Evolutionary conservation across 306 rosid species (phyloP), one percentile per base, ranked within the genome.

Genomic region (Fagus crenata): DNA sequence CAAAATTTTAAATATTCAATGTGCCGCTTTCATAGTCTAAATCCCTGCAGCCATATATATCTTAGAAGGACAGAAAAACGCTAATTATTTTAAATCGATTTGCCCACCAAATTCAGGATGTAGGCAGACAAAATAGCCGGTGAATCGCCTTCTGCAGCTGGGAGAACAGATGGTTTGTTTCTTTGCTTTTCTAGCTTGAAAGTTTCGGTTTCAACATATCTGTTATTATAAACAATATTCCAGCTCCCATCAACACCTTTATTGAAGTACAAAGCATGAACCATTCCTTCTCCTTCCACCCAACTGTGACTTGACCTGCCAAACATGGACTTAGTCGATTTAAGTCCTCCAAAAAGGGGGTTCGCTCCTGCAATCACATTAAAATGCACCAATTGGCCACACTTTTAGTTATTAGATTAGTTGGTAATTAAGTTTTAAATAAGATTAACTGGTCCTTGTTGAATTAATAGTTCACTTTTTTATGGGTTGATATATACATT

Each of bases 231-330:
- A 0, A n/a, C 7, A 67, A 89, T 31, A 1, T 4, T 82, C 90
- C 93, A 90, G 11, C 49, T 69, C 32, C 82, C 77, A 15, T 75
- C 43, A 15, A n/a, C 35, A 18, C 80, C 61, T 22, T 72, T 91
- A 12, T 49, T 43, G 60, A 85, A 88, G 74, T 90, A 86, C 46
- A 88, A 49, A 7, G 92, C 96, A 61, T 90, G 97, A 69, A 93
- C 84, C 93, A 93, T 91, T 68, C 96, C 97, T 78, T 91, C 98
- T 71, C 97, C 97, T 83, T 93, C 96, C 74, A 89, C 86, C 93
- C 98, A 93, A 12, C 69, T 71, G 60, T 84, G 81, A 71, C 82
- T 86, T 63, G 93, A 75, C 71, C 64, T 83, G 14, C 98, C 92
- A 58, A 91, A 86, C 1, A 93, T 42, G 0, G 97, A 93, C 37